Evolutionary conservation across 75 land plant genomes (phyloP).

Genomic region (Isoetes taiwanensis): DNA sequence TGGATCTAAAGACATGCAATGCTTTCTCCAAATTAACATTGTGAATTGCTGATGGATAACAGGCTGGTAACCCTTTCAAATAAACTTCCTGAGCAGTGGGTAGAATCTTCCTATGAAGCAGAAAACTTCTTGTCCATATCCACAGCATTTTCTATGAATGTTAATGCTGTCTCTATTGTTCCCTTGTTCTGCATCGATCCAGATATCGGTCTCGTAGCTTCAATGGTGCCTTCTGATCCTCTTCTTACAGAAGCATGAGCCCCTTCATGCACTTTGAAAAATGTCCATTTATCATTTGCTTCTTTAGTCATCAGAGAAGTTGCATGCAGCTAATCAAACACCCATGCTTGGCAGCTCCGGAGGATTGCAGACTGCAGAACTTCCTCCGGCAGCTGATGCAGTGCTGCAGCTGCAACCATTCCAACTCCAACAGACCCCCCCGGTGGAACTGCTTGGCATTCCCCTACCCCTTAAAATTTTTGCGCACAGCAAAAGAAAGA

Average conservation of each 20-base stretch:
- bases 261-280: slow-evolving; percentile 39
- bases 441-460: slow-evolving; percentile 34
- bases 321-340: slow-evolving; percentile 57
- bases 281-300: no score
- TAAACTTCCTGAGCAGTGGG: slow-evolving; percentile 78
- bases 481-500: slow-evolving; percentile 57
- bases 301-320: slow-evolving; percentile 35
- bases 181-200: no score
- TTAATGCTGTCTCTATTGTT: no score
- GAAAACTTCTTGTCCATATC: slow-evolving; percentile 75
- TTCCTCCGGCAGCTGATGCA: slow-evolving; percentile 83
- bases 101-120: slow-evolving; percentile 54
- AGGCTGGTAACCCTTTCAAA: slow-evolving; percentile 65
- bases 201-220: no score
- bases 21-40: slow-evolving; percentile 68
- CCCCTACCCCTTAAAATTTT: slow-evolving; percentile 79
- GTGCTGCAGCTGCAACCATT: slow-evolving; percentile 99
- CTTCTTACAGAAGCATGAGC: no score
- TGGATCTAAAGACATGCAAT: slow-evolving; percentile 41
- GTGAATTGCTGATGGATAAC: slow-evolving; percentile 76
- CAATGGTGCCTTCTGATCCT: no score
- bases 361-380: slow-evolving; percentile 31
- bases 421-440: slow-evolving; percentile 82
- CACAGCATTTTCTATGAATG: slow-evolving; percentile 48
- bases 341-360: slow-evolving; percentile 79